Base-by-base conservation (phyloP, 495 filamentous ascomycete species). In the Elaphomyces granulatus region DNA sequence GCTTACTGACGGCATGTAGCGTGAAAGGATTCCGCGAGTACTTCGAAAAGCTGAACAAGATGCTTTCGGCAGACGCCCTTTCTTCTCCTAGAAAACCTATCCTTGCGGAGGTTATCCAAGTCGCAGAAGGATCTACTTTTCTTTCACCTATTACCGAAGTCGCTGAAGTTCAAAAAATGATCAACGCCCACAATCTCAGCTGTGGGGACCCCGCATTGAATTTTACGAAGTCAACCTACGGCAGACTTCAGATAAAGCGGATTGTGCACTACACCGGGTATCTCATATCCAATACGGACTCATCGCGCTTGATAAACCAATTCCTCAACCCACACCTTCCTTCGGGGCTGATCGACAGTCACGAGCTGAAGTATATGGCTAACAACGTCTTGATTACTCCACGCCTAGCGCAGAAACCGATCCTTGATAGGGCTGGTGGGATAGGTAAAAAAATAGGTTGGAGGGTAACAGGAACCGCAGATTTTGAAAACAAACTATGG, bases 241-340 rank as follows among this genome's bases (percentile, higher is more conserved):
- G 49, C 16, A 68, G 66, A 48, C 52, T 87, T 33, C 61, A 73
- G 37, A 86, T 98, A 54, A 87, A 80, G 56, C 84, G 84, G 44
- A 81, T 77, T 9, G 77, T 94, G 36, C 84, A 88, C 63, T 96
- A 83, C 65, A 94, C 88, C n/a, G 87, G 84, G 30, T 96, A 96
- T 60, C 67, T 94, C 46, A 77, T 98, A 52, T 68, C 72, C 17
- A 63, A 72, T 33, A 52, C 70, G 20, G 81, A 84, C 49, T 80
- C 80, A 3, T 70, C 78, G 42, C 71, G 70, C 34, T 62, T 98
- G 15, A 71, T 84, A 34, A 66, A 68, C 2, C 71, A 87, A 36
- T 61, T 80, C 31, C 64, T 81, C 33, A 61, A 74, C 14, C 78
- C 80, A 4, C 46, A 60, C 32, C 41, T 66, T 28, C 61, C 63